Evolutionary conservation across 352 stramenopile species (phyloP).

Genomic region (Phytophthora cajani): DNA sequence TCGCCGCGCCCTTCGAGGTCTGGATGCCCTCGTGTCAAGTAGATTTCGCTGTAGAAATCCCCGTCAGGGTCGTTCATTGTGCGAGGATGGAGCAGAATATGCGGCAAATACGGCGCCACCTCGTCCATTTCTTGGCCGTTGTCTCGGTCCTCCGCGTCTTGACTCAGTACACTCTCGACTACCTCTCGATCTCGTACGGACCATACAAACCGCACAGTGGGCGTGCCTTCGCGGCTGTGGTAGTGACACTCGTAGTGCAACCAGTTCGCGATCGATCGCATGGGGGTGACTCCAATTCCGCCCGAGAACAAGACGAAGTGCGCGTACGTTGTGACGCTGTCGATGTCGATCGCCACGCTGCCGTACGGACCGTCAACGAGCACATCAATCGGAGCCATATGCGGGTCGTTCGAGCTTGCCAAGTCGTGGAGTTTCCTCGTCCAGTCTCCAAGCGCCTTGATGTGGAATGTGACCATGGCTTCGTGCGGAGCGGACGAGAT

Average conservation of each 20-base stretch:
- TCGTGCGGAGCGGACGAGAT: conserved; percentile 69
- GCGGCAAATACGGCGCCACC: conserved; percentile 15
- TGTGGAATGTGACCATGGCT: conserved; percentile 57
- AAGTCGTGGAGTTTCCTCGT: conserved; percentile 44
- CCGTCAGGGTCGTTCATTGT: conserved; percentile 6
- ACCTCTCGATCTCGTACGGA: conserved; percentile 39
- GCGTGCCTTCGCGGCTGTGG: conserved; percentile 17
- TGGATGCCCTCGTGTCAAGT: conserved; percentile 28
- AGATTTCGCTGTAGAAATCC: conserved; percentile 37
- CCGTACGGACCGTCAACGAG: conserved; percentile 55
- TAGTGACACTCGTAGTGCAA: conserved; percentile 22
- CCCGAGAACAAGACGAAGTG: conserved; percentile 47
- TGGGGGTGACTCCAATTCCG: conserved; percentile 47
- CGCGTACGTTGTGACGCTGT: conserved; percentile 40
- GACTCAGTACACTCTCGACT: conserved; percentile 22
- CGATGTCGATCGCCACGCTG: conserved; percentile 42
- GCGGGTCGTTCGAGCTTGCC: background rate
- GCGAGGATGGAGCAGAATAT: conserved; percentile 9
- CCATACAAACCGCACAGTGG: conserved; percentile 46
- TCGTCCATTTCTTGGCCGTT: conserved; percentile 14
- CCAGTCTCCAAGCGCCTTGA: conserved; percentile 60
- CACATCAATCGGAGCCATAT: conserved; percentile 16
- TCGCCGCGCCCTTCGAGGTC: conserved; percentile 35
- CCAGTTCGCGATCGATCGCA: conserved; percentile 43
- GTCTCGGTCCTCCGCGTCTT: background rate